phyloP scores from a whole-genome alignment of 768 basidiomycete genomes.

The Crassisporium funariophilum region DNA sequence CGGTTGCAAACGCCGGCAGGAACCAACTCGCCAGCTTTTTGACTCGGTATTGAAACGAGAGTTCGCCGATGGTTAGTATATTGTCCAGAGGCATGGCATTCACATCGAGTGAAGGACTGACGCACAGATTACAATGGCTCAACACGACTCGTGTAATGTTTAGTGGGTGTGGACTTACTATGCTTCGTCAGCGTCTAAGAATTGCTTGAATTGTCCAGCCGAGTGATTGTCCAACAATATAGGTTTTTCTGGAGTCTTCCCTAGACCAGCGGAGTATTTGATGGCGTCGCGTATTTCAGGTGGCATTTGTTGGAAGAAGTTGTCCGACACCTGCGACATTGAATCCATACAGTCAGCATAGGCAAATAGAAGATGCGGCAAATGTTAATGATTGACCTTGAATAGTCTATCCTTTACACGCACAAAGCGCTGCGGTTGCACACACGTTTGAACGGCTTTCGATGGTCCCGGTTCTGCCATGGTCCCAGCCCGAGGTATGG shows the following conservation, averaged over 20 bases:
- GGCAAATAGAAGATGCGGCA: not conserved
- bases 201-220: conserved; percentile 36
- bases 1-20: conserved; percentile 30
- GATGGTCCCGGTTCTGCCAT: not conserved
- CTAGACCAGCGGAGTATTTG: conserved; percentile 13
- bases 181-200: conserved; percentile 41
- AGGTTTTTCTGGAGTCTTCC: conserved; percentile 30
- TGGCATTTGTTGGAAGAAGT: conserved; percentile 23
- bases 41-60: conserved; percentile 43
- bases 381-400: conserved; percentile 10
- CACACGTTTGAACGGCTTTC: conserved; percentile 13
- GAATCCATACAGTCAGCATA: conserved; percentile 2
- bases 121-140: conserved; percentile 11
- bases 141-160: conserved; percentile 9
- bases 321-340: conserved; percentile 18
- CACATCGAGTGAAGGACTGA: conserved; percentile 29
- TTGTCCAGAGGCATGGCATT: conserved; percentile 30
- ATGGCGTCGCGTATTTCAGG: conserved; percentile 12
- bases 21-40: conserved; percentile 39
- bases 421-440: conserved; percentile 10
- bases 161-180: conserved; percentile 28
- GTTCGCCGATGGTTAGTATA: conserved; percentile 41
- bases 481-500: not conserved
- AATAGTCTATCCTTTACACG: conserved; percentile 14
- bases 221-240: conserved; percentile 41